Percentiles rank a stretch among this genome's conserved stretches.
phyloP scores from a whole-genome alignment of 805 yeast species.

The Lipomyces yamanashiensis region DNA sequence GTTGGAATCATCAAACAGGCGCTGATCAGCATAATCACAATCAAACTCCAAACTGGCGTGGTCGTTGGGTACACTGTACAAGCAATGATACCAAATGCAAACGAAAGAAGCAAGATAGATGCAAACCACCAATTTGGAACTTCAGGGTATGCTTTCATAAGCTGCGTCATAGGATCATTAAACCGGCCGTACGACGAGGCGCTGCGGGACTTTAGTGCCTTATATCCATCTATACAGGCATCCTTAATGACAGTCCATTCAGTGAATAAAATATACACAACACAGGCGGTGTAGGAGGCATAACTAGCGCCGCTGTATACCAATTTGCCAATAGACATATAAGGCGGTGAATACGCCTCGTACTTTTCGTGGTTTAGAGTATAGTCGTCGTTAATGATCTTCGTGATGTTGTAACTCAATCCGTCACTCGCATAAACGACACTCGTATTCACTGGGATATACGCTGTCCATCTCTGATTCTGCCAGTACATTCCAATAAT shows the following conservation, averaged over 20 bases:
- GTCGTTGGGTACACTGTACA: constrained; percentile 48
- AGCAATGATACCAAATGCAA: constrained; percentile 51
- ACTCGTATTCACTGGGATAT: constrained; percentile 54
- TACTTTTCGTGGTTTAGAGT: constrained; percentile 55
- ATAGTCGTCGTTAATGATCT: constrained; percentile 52
- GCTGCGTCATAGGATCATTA: constrained; percentile 45
- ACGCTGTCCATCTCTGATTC: constrained; percentile 46
- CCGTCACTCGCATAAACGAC: constrained; percentile 59
- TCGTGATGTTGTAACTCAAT: constrained; percentile 52
- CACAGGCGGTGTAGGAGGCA: constrained; percentile 60
- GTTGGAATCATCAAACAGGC: constrained; percentile 44
- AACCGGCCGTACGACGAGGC: constrained; percentile 2
- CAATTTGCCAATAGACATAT: constrained; percentile 64
- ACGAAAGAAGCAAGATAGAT: constrained; percentile 47
- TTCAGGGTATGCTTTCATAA: constrained; percentile 62
- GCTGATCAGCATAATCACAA: constrained; percentile 42
- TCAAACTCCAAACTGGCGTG: constrained; percentile 39
- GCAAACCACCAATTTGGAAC: constrained; percentile 60
- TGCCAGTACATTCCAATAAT: constrained; percentile 49
- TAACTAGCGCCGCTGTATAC: constrained; percentile 63
- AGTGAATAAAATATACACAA: constrained; percentile 47
- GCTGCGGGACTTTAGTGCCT: constrained; percentile 15
- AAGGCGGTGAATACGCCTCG: constrained; percentile 65
- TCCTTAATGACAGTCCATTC: constrained; percentile 19
- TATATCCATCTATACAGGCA: neutral